Evolutionary conservation across 2,329 filamentous ascomycete genomes (phyloP).

Genomic region (Podosphaera leucotricha): DNA sequence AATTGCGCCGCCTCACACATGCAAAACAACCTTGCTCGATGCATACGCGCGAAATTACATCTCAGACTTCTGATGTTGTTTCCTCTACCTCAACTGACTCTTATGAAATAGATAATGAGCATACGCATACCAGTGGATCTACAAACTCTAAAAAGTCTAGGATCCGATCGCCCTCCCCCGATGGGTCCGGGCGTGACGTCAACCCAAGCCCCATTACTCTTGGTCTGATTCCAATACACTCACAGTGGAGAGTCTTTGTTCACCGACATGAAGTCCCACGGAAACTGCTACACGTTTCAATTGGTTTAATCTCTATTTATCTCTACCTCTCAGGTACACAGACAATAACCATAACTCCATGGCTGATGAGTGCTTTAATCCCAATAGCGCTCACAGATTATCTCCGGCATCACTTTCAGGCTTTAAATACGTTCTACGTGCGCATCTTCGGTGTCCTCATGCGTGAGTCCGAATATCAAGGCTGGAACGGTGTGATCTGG

Average conservation of each 20-base stretch:
- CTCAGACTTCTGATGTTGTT: neutral
- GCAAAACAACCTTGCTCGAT: neutral
- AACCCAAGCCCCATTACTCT: conserved; percentile 82
- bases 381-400: conserved; percentile 68
- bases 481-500: conserved; percentile 93
- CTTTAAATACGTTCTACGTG: conserved; percentile 75
- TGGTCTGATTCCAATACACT: conserved; percentile 83
- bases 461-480: conserved; percentile 84
- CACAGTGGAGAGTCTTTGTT: conserved; percentile 73
- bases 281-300: conserved; percentile 82
- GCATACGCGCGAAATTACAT: neutral
- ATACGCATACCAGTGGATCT: neutral
- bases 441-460: conserved; percentile 68
- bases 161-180: conserved; percentile 13
- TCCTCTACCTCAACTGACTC: neutral
- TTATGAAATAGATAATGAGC: neutral
- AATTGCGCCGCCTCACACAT: neutral
- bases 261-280: conserved; percentile 94
- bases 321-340: conserved; percentile 66
- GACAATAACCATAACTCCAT: conserved; percentile 55
- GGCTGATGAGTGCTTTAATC: conserved; percentile 55
- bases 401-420: conserved; percentile 57
- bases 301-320: conserved; percentile 78
- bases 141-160: neutral
- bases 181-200: conserved; percentile 57